Base-by-base conservation (phyloP, 164 flowering plant genomes). In the Vitis rupestris region DNA sequence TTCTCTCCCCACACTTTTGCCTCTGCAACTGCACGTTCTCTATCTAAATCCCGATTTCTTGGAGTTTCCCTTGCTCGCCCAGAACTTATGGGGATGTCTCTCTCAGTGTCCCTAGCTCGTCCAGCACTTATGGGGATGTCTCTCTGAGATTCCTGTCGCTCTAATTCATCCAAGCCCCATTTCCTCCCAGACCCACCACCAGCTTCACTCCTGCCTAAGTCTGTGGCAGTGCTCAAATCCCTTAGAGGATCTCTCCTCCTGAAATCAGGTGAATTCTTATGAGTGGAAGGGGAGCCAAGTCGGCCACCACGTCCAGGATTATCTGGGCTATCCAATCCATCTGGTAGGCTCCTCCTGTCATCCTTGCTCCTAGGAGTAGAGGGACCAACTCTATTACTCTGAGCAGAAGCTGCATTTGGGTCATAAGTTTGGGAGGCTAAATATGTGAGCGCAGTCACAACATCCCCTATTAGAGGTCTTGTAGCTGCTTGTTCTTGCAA, bases 401-500 rank as follows among this genome's bases (percentile, higher is more conserved):
- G 94, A 64, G 77, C n/a, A 52, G 61, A 50, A 9, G 87, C 71
- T 61, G 86, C 85, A 79, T 83, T 83, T 52, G 91, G 92, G 67
- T 90, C 98, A 47, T 87, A 89, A 12, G 88, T 86, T 78, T 94
- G 98, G 14, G 98, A 90, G 50, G 94, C 97, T 58, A 94, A 77
- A 74, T 92, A 94, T 29, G 98, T 78, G 37, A 92, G 86, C 48
- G 98, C 98, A 16, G 98, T 92, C 65, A 94, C 97, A 61, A 94
- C 97, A 74, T 94, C 98, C 52, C 94, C 95, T 50, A 92, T 94
- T 10, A 90, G 86, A 75, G 98, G 98, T 73, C 98, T 82, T 57
- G 94, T 90, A 14, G 97, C 87, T 44, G 98, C 97, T 77, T 94
- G 97, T 64, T 94, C 98, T 74, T 92, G 98, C 83, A 93, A 80